Conservation (phyloP, 306 rosid genomes). For the Cicer arietinum region DNA sequence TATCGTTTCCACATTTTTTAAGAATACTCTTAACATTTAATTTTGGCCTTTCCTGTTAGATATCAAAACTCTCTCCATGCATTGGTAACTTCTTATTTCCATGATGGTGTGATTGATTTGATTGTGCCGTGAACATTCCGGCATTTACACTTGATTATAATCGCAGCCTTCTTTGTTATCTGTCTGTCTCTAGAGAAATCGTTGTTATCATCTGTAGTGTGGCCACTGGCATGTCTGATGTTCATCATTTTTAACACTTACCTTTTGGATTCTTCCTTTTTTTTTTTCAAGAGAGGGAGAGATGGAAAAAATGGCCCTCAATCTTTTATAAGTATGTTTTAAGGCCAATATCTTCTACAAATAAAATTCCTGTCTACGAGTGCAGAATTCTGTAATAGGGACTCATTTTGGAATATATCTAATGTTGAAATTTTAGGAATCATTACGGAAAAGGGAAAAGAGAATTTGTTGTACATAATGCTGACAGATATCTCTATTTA, state of each 20-base stretch:
- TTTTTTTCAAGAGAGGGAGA: background rate
- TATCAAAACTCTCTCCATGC: background rate
- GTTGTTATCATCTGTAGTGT: background rate
- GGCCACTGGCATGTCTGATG: conserved; percentile 2
- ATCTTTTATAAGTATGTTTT: background rate
- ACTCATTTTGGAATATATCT: conserved; percentile 1
- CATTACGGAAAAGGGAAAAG: background rate
- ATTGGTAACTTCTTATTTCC: conserved; percentile 13
- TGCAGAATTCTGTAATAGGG: conserved; percentile 12
- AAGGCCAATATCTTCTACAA: background rate
- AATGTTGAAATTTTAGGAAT: conserved; percentile 15
- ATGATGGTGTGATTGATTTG: conserved; percentile 6
- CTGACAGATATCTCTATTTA: conserved; percentile 17
- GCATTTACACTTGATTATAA: conserved; percentile 12
- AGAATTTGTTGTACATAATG: background rate
- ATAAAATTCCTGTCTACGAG: background rate
- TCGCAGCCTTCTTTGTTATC: background rate
- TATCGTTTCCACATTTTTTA: background rate
- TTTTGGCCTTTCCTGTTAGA: background rate
- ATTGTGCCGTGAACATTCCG: conserved; percentile 11
- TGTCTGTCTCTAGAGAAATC: conserved; percentile 6
- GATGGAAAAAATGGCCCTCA: background rate
- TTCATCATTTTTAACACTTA: conserved; percentile 1
- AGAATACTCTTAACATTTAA: conserved; percentile 8
- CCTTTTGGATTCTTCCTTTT: conserved; percentile 2